A percentile compares a stretch with the other conserved stretches of the same genome.
phyloP scores from a whole-genome alignment of 148 eudicot species.

The Beta vulgaris region DNA sequence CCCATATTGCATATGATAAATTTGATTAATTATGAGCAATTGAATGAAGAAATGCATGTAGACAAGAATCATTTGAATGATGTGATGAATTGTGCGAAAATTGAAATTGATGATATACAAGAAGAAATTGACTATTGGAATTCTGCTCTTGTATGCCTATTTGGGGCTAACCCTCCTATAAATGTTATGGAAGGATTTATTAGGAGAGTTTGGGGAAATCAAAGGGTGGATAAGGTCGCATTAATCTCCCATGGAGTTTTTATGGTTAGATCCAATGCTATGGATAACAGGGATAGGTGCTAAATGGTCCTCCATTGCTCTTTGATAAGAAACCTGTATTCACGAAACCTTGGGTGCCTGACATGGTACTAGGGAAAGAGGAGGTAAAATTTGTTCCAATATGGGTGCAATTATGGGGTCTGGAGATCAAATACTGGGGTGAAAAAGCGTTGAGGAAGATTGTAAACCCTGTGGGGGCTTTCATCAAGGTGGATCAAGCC shows the following conservation, averaged over 20 bases:
- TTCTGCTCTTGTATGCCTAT: too few species aligned
- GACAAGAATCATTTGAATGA: too few species aligned
- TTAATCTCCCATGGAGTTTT: background rate
- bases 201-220: too few species aligned
- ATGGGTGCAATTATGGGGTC: background rate
- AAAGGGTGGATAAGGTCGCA: too few species aligned
- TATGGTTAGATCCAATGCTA: background rate
- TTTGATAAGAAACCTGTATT: background rate
- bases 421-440: background rate
- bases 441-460: background rate
- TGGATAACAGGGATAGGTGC: background rate
- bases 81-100: too few species aligned
- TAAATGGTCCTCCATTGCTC: background rate
- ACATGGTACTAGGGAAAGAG: background rate
- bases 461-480: background rate
- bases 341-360: background rate
- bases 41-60: too few species aligned
- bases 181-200: too few species aligned
- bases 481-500: background rate
- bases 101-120: too few species aligned
- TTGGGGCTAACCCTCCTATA: too few species aligned
- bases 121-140: too few species aligned
- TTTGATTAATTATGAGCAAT: too few species aligned
- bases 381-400: background rate
- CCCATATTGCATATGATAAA: too few species aligned